Percentiles rank a stretch among this genome's conserved stretches.
Evolutionary conservation across 2,329 filamentous ascomycete genomes (phyloP).

Genomic region (Diaporthe sp.): DNA sequence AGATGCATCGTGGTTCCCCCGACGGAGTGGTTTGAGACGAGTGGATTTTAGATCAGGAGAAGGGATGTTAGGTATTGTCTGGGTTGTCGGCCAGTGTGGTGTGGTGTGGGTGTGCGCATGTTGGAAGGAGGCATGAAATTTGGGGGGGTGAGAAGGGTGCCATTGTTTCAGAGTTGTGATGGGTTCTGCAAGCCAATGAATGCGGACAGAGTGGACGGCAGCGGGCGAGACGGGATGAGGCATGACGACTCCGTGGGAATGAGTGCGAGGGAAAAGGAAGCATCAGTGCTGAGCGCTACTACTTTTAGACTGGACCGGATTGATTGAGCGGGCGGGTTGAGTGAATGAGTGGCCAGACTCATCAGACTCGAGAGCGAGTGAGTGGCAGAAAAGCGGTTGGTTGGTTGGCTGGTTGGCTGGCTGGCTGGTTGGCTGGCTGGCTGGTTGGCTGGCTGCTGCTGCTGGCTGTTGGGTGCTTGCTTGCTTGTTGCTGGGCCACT

Average conservation of each 20-base stretch:
- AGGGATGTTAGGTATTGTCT: constrained; percentile 26
- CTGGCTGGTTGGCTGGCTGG: not conserved
- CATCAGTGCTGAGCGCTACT: constrained; percentile 20
- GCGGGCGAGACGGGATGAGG: constrained; percentile 4
- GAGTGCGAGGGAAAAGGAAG: not conserved
- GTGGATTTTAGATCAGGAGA: constrained; percentile 36
- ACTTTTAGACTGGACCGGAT: constrained; percentile 22
- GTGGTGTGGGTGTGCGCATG: constrained; percentile 3
- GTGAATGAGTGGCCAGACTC: constrained; percentile 8
- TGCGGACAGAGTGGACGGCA: not conserved
- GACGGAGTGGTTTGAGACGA: constrained; percentile 25
- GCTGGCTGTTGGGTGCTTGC: constrained; percentile 2
- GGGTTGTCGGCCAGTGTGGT: constrained; percentile 3
- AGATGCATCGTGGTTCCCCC: constrained; percentile 20
- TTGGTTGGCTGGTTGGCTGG: constrained; percentile 3
- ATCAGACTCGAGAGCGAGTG: not conserved
- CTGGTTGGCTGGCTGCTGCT: too few species aligned
- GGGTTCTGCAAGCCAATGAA: constrained; percentile 25
- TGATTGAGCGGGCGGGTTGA: not conserved
- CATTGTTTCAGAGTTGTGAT: constrained; percentile 38
- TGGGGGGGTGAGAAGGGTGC: constrained; percentile 35
- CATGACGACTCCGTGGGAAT: not conserved
- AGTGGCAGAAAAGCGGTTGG: not conserved
- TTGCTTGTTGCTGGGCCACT: constrained; percentile 27
- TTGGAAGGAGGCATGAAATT: constrained; percentile 35